Evolutionary conservation across 139 green algal genomes (phyloP), one percentile per base, ranked within the genome.

Genomic region (Zygnema cylindricum): DNA sequence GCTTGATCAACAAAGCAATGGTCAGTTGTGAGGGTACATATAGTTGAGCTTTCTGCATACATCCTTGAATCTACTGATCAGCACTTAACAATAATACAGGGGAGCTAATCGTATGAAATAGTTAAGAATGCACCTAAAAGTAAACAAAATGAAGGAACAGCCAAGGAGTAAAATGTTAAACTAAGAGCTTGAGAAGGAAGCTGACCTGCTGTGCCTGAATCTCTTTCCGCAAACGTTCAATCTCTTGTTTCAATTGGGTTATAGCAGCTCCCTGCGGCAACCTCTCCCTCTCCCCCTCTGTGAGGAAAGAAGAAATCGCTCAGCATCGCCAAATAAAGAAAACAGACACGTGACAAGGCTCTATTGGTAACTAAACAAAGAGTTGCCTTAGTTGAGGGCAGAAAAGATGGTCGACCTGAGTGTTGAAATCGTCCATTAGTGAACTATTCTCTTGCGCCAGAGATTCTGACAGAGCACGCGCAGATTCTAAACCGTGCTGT

Each of bases 361-460:
- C 0, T 11, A n/a, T 7, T 42, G 0, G 2, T 33, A 77, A 30
- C 76, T 69, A n/a, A 40, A 40, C 76, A 0, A 21, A 41, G n/a
- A 30, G 11, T 33, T 30, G 41, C 76, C 16, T 42, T 73, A 3
- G 41, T 33, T 73, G 57, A 25, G 30, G 57, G 57, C 30, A 30
- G 0, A 73, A 0, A 83, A 35, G 7, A 76, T 41, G 21, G 1
- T 82, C 32, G 81, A 84, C 87, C 87, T 90, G 87, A 22, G 39
- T 32, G 87, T 91, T 91, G 63, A 83, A 91, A 7, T 90, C 82
- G 35, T 91, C 82, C 16, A 73, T 87, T 25, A 92, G 84, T 3
- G 23, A 25, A 0, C 36, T 69, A 77, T 90, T 92, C 82, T 92
- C 87, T 63, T 86, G 16, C 0, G 69, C 83, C 54, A 92, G 83